Conservation (phyloP, 129 eudicot species). For the Tagetes erecta region DNA sequence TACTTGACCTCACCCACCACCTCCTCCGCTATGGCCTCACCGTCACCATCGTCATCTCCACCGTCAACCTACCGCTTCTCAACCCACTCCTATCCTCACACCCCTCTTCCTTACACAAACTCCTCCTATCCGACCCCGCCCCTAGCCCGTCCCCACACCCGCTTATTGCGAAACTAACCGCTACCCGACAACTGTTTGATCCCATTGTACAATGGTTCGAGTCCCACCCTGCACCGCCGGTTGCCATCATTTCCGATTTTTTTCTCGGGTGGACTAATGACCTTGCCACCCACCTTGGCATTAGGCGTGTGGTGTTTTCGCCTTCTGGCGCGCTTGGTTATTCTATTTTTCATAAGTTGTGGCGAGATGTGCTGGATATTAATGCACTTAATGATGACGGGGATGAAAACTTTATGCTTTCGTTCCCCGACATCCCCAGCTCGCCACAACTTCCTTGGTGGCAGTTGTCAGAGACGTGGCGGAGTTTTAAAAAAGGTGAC, state of each 20-base stretch:
- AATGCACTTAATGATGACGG: neutral
- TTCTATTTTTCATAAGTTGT: conserved; percentile 12
- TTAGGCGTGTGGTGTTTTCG: conserved; percentile 37
- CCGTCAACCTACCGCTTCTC: conserved; percentile 49
- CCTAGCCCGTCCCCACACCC: conserved; percentile 41
- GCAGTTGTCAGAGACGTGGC: conserved; percentile 20
- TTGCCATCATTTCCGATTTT: conserved; percentile 41
- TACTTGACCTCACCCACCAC: conserved; percentile 57
- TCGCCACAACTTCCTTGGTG: conserved; percentile 27
- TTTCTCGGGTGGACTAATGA: conserved; percentile 46
- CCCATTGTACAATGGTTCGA: conserved; percentile 18
- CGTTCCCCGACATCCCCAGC: conserved; percentile 34
- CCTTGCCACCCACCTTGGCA: conserved; percentile 29
- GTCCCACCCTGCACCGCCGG: conserved; percentile 24
- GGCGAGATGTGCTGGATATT: conserved; percentile 22
- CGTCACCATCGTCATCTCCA: conserved; percentile 58
- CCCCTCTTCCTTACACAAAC: conserved; percentile 45
- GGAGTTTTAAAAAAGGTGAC: conserved; percentile 21
- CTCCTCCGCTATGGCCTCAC: conserved; percentile 53
- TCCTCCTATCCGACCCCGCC: conserved; percentile 38
- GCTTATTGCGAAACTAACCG: neutral
- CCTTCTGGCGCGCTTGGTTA: conserved; percentile 38
- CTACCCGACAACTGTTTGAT: conserved; percentile 22
- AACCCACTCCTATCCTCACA: conserved; percentile 49
- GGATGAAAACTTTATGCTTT: neutral